Base-by-base conservation (phyloP, 768 basidiomycete species). In the Tremella yokohamensis region DNA sequence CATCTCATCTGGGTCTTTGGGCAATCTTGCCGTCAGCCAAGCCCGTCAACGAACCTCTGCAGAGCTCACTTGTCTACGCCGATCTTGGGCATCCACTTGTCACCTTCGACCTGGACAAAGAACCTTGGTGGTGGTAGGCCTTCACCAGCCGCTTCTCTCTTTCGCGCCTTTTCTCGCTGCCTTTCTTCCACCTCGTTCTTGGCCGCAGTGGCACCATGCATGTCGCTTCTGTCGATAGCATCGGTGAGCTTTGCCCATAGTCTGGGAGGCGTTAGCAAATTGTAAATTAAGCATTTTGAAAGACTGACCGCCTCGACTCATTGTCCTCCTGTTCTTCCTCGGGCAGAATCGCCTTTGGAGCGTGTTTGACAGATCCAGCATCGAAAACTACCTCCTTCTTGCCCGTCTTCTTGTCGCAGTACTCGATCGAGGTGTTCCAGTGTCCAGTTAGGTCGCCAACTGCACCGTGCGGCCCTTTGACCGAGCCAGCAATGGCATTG, bases 371-470 rank as follows among this genome's bases (percentile, higher is more conserved):
- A 66, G 83, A 87, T 49, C 79, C 71, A 8, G 85, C 90, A 77
- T 98, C 90, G 64, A 98, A 99, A 19, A 98, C 72, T 8, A 87
- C 80, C 58, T 87, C 84, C 76, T 83, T 88, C 72, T 84, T 77
- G 20, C 84, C 84, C 40, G 81, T 82, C 87, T 90, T 69, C 26
- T 52, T 73, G 52, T 81, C 80, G 78, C 85, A 88, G 75, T 87
- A 87, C 61, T 93, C 90, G 86, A 99, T 93, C 24, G 83, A 73
- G 64, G 87, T 84, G 73, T 85, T 89, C 96, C 96, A 99, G 74
- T 87, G 83, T 25, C 96, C 96, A 13, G 83, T 83, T 38, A 99
- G 78, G 72, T 97, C 92, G 3, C 93, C 96, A 13, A 89, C 79
- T 1, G 89, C 87, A 6, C 78, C 78, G 24, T 79, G 78, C 12